Conservation (phyloP, 768 basidiomycete species). For the Cyclocybe aegerita region DNA sequence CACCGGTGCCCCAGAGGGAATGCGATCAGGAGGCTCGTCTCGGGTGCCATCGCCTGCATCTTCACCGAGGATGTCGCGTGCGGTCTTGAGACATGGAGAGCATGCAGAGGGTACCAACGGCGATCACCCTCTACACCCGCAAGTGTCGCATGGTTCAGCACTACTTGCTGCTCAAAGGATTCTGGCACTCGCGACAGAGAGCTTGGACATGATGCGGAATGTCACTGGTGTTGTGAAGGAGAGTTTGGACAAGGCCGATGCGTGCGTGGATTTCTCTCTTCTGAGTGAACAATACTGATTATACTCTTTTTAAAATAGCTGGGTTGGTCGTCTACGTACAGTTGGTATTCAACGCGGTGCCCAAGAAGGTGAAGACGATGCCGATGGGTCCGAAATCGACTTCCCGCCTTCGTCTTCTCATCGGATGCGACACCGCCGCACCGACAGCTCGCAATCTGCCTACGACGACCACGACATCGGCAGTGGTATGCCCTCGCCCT, state of each 20-base stretch:
- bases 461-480: conserved; percentile 21
- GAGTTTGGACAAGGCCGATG: conserved; percentile 83
- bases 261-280: conserved; percentile 44
- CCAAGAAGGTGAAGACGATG: conserved; percentile 21
- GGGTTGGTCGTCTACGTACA: conserved; percentile 80
- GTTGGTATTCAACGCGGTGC: conserved; percentile 68
- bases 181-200: conserved; percentile 83
- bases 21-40: conserved; percentile 27
- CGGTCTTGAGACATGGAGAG: conserved; percentile 9
- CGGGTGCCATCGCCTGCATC: conserved; percentile 20
- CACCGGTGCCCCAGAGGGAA: conserved; percentile 24
- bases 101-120: conserved; percentile 5
- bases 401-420: not conserved
- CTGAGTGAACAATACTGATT: conserved; percentile 8
- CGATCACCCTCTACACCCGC: not conserved
- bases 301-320: conserved; percentile 40
- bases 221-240: conserved; percentile 89
- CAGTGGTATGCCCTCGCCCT: conserved; percentile 17
- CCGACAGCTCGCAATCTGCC: conserved; percentile 17
- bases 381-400: conserved; percentile 9
- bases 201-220: conserved; percentile 88
- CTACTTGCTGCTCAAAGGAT: conserved; percentile 78
- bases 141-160: conserved; percentile 40
- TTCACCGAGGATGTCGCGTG: conserved; percentile 8
- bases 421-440: conserved; percentile 17